Conservation (phyloP, 2,329 filamentous ascomycete genomes). For the Diaporthe helianthi region DNA sequence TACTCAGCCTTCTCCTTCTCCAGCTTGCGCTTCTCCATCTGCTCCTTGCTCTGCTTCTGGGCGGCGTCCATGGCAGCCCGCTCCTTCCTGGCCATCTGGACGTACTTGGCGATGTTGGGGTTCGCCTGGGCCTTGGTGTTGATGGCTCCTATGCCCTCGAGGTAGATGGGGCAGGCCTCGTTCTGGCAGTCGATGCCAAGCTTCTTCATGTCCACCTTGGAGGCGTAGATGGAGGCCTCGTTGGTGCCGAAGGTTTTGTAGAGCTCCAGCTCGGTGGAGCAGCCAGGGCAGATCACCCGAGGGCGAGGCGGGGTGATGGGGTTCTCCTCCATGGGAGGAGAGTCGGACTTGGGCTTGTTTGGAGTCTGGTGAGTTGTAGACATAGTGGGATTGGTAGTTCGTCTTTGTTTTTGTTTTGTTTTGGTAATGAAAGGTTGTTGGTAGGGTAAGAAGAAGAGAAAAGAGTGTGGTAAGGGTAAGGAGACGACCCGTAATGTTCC, state of each 20-base stretch:
- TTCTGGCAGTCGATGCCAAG: neutral
- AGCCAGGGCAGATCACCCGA: neutral
- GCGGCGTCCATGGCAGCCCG: neutral
- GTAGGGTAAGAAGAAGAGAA: too few species aligned
- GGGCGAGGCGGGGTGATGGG: neutral
- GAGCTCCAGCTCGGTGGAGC: neutral
- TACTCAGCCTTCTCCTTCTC: neutral
- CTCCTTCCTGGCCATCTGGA: neutral
- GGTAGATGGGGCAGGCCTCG: neutral
- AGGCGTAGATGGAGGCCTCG: neutral
- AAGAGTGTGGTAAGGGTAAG: too few species aligned
- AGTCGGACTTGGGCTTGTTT: neutral
- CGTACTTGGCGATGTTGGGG: neutral
- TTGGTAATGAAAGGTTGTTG: too few species aligned
- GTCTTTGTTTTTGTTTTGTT: too few species aligned
- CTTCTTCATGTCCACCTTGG: neutral
- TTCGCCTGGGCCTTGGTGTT: neutral
- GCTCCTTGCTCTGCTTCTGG: neutral
- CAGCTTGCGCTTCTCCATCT: neutral
- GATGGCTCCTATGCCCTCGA: neutral
- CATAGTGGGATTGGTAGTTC: neutral
- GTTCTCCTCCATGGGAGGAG: neutral
- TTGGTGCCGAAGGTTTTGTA: neutral
- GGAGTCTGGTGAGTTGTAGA: too few species aligned
- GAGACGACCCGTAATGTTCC: too few species aligned